A percentile compares a stretch with the other conserved stretches of the same genome.
phyloP scores from a whole-genome alignment of 495 filamentous ascomycete species.

The Xeromyces bisporus region DNA sequence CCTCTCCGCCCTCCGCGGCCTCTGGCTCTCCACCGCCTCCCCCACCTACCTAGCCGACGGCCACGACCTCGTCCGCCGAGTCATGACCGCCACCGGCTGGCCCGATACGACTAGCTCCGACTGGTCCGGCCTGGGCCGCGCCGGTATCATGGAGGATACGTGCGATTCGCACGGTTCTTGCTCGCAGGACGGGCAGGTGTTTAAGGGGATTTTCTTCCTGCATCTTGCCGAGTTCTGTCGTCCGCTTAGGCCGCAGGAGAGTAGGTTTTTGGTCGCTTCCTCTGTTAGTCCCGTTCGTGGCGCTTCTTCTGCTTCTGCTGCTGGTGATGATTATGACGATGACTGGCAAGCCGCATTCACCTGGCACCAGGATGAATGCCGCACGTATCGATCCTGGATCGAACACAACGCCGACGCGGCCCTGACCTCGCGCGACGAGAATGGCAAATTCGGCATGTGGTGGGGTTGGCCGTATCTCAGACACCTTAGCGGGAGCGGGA shows the following conservation, averaged over 20 bases:
- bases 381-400: conserved; percentile 55
- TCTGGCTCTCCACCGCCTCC: conserved; percentile 57
- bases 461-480: conserved; percentile 57
- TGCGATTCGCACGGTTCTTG: conserved; percentile 65
- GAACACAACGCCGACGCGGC: conserved; percentile 62
- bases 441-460: conserved; percentile 76
- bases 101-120: conserved; percentile 16
- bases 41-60: conserved; percentile 58
- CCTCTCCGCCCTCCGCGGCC: conserved; percentile 65
- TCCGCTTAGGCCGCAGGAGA: conserved; percentile 32
- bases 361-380: conserved; percentile 43
- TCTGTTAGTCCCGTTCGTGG: conserved; percentile 1
- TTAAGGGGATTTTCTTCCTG: conserved; percentile 92
- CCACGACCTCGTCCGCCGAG: conserved; percentile 51
- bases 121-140: conserved; percentile 63
- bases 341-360: conserved; percentile 13
- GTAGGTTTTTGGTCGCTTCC: conserved; percentile 13
- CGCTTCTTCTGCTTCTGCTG: too few species aligned
- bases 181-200: conserved; percentile 76
- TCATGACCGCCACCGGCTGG: conserved; percentile 67
- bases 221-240: conserved; percentile 72
- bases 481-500: conserved; percentile 8
- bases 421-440: conserved; percentile 43
- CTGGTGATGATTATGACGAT: not conserved
- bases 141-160: conserved; percentile 67